A percentile compares a stretch with the other conserved stretches of the same genome.
Conservation (phyloP, 2,329 filamentous ascomycete genomes). For the Oidium heveae region DNA sequence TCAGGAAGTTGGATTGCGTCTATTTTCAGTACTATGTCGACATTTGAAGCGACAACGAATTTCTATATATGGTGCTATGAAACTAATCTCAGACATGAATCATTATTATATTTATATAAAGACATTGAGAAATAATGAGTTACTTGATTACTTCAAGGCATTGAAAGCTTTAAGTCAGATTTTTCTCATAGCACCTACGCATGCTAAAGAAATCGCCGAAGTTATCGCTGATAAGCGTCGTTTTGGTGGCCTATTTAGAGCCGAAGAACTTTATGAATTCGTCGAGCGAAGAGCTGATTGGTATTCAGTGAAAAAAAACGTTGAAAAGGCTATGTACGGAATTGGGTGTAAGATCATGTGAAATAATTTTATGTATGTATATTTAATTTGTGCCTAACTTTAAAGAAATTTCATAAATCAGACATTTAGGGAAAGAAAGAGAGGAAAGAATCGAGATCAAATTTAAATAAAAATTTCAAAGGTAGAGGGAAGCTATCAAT, state of each 20-base stretch:
- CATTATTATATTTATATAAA: slow-evolving; percentile 71
- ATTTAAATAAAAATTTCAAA: too few species aligned
- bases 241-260: slow-evolving; percentile 77
- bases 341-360: slow-evolving; percentile 73
- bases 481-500: too few species aligned
- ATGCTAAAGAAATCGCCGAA: slow-evolving; percentile 83
- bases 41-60: slow-evolving; percentile 91
- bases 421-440: too few species aligned
- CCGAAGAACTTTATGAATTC: slow-evolving; percentile 95
- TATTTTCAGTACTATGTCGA: slow-evolving; percentile 85
- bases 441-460: too few species aligned
- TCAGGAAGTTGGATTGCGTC: slow-evolving; percentile 77
- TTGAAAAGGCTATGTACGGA: slow-evolving; percentile 94
- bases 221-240: slow-evolving; percentile 82
- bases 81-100: slow-evolving; percentile 90
- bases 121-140: slow-evolving; percentile 55
- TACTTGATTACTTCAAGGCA: slow-evolving; percentile 76
- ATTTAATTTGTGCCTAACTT: too few species aligned
- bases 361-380: too few species aligned
- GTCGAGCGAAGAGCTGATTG: slow-evolving; percentile 84
- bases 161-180: slow-evolving; percentile 85
- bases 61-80: slow-evolving; percentile 69
- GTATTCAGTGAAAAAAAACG: slow-evolving; percentile 68
- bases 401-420: too few species aligned
- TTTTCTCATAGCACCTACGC: slow-evolving; percentile 64